These are phyloP conservation scores for Prinsepia uniflora DNA, from an alignment of 306 rosid species.

Conservation along the genomic window DNA sequence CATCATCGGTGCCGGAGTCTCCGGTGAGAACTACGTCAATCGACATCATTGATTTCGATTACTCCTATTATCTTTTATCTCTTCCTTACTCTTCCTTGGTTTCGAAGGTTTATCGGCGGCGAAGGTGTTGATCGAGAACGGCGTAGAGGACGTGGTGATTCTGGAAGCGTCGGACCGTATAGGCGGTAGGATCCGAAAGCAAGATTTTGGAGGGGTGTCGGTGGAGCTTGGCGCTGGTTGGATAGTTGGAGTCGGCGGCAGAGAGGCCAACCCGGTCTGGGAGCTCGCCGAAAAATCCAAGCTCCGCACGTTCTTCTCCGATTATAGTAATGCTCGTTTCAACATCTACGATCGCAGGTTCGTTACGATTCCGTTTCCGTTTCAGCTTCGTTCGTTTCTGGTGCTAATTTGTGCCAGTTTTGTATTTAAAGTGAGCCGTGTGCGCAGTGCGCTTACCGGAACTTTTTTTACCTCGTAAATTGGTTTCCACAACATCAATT, in stretches of 20 bases:
- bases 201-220: conserved; percentile 71
- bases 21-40: conserved; percentile 56
- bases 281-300: conserved; percentile 65
- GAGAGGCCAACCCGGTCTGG: conserved; percentile 76
- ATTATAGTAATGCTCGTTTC: conserved; percentile 85
- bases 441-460: background rate
- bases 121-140: conserved; percentile 67
- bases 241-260: conserved; percentile 95
- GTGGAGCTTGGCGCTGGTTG: conserved; percentile 99
- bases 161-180: conserved; percentile 91
- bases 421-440: background rate
- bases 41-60: background rate
- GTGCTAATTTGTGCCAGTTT: background rate
- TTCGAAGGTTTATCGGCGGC: conserved; percentile 73
- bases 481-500: background rate
- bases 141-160: conserved; percentile 66
- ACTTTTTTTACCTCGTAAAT: background rate
- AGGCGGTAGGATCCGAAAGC: conserved; percentile 87
- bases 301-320: conserved; percentile 83
- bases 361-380: conserved; percentile 2
- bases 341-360: conserved; percentile 91
- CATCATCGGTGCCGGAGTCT: conserved; percentile 85
- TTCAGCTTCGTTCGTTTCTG: background rate
- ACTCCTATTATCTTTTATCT: background rate
- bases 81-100: background rate